A percentile compares a stretch with the other conserved stretches of the same genome.
phyloP scores from a whole-genome alignment of 129 eudicot species.

The Pseudognaphalium luteoalbum region DNA sequence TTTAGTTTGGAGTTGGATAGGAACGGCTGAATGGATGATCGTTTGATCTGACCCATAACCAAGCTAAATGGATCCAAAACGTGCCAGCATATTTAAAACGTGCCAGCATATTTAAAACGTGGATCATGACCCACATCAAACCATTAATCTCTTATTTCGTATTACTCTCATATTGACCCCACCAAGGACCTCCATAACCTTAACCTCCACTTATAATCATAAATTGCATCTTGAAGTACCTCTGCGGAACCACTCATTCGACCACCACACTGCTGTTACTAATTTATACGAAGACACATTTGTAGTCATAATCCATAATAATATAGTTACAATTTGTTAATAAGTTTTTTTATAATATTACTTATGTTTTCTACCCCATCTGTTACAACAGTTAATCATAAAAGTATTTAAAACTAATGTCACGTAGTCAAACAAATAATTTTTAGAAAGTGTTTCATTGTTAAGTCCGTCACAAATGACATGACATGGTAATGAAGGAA shows the following conservation, averaged over 20 bases:
- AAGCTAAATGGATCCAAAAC: neutral
- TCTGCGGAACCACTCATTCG: neutral
- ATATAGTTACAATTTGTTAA: too few species aligned
- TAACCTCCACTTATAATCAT: neutral
- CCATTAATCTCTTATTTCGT: neutral
- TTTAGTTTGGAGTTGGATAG: neutral
- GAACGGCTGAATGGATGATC: neutral
- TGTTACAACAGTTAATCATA: too few species aligned
- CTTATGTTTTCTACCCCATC: too few species aligned
- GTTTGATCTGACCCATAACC: neutral
- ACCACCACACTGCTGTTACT: neutral
- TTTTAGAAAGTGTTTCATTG: too few species aligned
- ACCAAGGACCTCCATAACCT: neutral
- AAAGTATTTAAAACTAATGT: too few species aligned
- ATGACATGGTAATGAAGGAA: too few species aligned
- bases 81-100: neutral
- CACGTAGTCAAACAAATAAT: too few species aligned
- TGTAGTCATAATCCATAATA: too few species aligned
- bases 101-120: neutral
- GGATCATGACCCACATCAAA: neutral
- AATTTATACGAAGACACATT: too few species aligned
- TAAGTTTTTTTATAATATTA: too few species aligned
- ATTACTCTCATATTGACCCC: neutral
- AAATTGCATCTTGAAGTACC: neutral
- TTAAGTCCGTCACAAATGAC: too few species aligned